Evolutionary conservation across 164 flowering plant genomes (phyloP).

Genomic region (Euptelea pleiosperma): DNA sequence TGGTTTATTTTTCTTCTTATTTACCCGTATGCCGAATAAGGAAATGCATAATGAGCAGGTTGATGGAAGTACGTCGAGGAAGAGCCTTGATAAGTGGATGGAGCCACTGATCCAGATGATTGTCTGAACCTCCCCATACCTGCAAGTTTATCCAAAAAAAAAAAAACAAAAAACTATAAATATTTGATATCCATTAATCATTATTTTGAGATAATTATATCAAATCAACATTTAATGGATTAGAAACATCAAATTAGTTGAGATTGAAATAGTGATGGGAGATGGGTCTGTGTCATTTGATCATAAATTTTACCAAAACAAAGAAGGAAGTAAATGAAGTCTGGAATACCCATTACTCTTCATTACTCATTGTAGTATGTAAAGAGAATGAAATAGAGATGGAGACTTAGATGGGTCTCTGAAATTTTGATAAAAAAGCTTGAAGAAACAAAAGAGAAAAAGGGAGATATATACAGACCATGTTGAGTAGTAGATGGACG

Average conservation of each 20-base stretch:
- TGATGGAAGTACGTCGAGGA: slow-evolving; percentile 41
- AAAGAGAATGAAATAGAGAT: not conserved
- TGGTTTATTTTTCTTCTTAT: not conserved
- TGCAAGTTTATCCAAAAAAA: slow-evolving; percentile 3
- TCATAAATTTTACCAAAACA: not conserved
- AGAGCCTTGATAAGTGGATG: slow-evolving; percentile 40
- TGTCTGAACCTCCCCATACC: slow-evolving; percentile 51
- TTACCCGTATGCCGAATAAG: slow-evolving; percentile 62
- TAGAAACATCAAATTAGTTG: too few relatives aligned
- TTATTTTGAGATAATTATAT: not conserved
- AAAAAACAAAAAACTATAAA: not conserved
- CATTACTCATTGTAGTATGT: not conserved
- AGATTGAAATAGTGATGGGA: too few relatives aligned
- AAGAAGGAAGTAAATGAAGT: not conserved
- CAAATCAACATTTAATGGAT: too few relatives aligned
- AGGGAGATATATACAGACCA: slow-evolving; percentile 22
- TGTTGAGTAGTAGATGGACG: slow-evolving; percentile 47
- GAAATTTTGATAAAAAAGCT: not conserved
- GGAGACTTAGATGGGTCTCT: not conserved
- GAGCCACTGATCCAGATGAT: slow-evolving; percentile 27
- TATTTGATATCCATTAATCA: not conserved
- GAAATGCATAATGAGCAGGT: slow-evolving; percentile 45
- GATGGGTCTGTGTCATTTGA: not conserved
- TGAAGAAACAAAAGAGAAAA: not conserved
- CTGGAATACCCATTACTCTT: not conserved